Conservation (phyloP, 495 filamentous ascomycete species). For the Rhypophila decipiens region DNA sequence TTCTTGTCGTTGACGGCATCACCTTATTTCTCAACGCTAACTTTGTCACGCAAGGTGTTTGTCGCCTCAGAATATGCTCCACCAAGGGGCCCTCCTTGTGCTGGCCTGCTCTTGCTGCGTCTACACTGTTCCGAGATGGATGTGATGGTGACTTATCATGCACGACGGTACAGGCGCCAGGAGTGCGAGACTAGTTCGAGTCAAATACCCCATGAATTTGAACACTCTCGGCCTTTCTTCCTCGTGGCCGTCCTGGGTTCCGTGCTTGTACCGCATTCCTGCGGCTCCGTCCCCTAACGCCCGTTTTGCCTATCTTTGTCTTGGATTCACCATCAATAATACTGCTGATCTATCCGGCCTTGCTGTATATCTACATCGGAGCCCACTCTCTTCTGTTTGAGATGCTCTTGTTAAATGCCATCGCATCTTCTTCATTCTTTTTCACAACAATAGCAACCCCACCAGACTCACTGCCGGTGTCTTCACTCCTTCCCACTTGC, state of each 20-base stretch:
- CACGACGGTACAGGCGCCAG: no score
- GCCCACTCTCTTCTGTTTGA: constrained; percentile 13
- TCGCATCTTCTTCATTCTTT: constrained; percentile 5
- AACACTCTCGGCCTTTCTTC: constrained; percentile 6
- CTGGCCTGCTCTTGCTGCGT: no score
- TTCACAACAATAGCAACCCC: not conserved
- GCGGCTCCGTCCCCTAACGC: constrained; percentile 11
- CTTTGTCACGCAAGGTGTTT: no score
- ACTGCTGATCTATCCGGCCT: constrained; percentile 10
- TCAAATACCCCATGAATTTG: not conserved
- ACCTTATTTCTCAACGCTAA: no score
- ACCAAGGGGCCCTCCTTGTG: no score
- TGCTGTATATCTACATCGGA: constrained; percentile 22
- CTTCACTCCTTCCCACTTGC: not conserved
- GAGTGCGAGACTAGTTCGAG: no score
- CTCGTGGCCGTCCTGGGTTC: constrained; percentile 9
- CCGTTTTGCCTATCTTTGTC: constrained; percentile 14
- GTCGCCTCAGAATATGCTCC: no score
- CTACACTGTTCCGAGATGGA: no score
- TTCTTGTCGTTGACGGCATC: no score
- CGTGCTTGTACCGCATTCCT: constrained; percentile 6
- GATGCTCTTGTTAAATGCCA: constrained; percentile 11
- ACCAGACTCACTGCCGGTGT: no score
- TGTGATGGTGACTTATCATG: no score
- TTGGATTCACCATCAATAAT: constrained; percentile 5